Conservation (phyloP, 148 eudicot species). For the Simmondsia chinensis region DNA sequence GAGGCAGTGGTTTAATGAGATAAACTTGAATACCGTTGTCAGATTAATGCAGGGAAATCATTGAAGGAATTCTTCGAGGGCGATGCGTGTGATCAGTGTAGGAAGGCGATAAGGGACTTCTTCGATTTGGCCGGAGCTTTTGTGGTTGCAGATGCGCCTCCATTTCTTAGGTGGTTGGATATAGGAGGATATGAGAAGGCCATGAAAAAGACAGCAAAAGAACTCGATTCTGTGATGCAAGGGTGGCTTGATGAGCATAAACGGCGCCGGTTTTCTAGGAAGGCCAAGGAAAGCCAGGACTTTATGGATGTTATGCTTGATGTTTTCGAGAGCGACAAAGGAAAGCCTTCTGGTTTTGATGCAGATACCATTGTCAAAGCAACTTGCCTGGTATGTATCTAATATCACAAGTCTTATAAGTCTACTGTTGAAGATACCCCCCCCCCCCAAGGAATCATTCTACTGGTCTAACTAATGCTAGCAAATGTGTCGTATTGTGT, state of each 20-base stretch:
- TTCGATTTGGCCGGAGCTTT: no score
- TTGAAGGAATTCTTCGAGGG: background rate
- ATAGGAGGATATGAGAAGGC: slow-evolving; percentile 3
- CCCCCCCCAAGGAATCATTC: no score
- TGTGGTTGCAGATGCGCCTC: no score
- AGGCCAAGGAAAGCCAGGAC: background rate
- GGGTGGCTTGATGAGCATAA: slow-evolving; percentile 1
- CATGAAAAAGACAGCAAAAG: slow-evolving; percentile 1
- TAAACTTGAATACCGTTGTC: slow-evolving; percentile 17
- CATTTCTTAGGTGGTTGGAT: no score
- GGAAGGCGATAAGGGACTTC: slow-evolving; percentile 9
- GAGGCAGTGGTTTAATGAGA: slow-evolving; percentile 24
- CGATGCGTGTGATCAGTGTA: background rate
- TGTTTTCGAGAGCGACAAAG: background rate
- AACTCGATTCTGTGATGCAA: background rate
- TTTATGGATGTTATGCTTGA: slow-evolving; percentile 1
- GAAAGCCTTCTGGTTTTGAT: background rate
- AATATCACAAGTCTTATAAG: no score
- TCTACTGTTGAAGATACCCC: no score
- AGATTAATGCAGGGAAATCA: slow-evolving; percentile 19
- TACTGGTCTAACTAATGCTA: no score
- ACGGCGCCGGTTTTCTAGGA: background rate
- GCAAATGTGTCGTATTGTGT: no score
- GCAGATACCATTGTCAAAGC: slow-evolving; percentile 1
- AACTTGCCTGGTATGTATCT: slow-evolving; percentile 3